These are phyloP conservation scores for Beauveria sp. DNA, from an alignment of 2,329 filamentous ascomycete genomes.

Conservation along the genomic window DNA sequence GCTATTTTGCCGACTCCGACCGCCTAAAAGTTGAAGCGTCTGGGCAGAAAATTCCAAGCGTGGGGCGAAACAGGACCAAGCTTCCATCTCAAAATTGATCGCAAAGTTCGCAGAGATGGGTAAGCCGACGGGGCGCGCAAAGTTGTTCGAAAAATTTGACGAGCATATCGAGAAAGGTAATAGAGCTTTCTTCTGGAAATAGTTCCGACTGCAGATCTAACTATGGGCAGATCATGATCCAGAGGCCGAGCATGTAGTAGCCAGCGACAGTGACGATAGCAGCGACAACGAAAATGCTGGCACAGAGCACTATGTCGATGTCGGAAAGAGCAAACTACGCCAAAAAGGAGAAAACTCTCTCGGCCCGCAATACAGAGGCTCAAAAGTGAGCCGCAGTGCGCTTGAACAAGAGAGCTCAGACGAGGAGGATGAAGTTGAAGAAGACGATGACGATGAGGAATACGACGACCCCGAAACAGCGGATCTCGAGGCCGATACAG, in stretches of 20 bases:
- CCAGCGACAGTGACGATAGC: slow-evolving; percentile 41
- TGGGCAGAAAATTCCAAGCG: slow-evolving; percentile 26
- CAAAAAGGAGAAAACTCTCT: slow-evolving; percentile 61
- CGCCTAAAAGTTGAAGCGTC: slow-evolving; percentile 43
- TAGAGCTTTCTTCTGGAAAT: background rate
- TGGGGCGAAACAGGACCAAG: slow-evolving; percentile 18
- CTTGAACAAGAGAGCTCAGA: slow-evolving; percentile 51
- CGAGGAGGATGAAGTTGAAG: slow-evolving; percentile 42
- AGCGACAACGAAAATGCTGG: slow-evolving; percentile 50
- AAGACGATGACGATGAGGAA: slow-evolving; percentile 37
- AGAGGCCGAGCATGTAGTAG: slow-evolving; percentile 56
- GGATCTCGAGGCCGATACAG: slow-evolving; percentile 45
- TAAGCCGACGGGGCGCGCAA: slow-evolving; percentile 44
- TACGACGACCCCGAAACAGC: slow-evolving; percentile 51
- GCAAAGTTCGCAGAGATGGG: slow-evolving; percentile 37
- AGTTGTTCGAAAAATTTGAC: slow-evolving; percentile 55
- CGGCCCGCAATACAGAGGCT: slow-evolving; percentile 73
- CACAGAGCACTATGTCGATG: slow-evolving; percentile 78
- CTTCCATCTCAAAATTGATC: slow-evolving; percentile 13
- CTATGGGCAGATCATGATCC: slow-evolving; percentile 64
- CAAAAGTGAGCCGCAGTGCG: slow-evolving; percentile 63
- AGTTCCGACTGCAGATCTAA: background rate
- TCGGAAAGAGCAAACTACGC: slow-evolving; percentile 79
- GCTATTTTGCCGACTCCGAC: slow-evolving; percentile 36
- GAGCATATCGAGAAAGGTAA: slow-evolving; percentile 56